Conservation (phyloP, 164 flowering plant genomes). For the Aristolochia californica region DNA sequence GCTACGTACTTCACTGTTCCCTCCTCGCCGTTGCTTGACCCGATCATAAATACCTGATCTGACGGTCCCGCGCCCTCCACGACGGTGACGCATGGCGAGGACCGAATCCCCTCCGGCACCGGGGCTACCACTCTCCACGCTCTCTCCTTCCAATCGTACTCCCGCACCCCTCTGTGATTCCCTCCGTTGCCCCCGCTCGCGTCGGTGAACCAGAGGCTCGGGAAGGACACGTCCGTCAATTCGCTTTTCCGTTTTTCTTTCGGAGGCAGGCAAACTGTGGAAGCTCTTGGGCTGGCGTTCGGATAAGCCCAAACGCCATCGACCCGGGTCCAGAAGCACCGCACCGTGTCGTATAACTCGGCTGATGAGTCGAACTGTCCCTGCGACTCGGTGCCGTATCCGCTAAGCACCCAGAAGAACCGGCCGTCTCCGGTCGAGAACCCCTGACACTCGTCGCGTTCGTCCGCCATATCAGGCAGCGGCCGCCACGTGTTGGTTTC, state of each 20-base stretch:
- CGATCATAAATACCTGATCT: conserved; percentile 7
- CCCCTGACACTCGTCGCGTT: conserved; percentile 26
- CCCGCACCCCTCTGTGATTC: conserved; percentile 4
- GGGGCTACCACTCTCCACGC: conserved; percentile 6
- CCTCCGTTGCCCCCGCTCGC: not conserved
- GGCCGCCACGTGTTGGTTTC: conserved; percentile 13
- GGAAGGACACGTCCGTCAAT: not conserved
- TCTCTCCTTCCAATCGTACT: conserved; percentile 5
- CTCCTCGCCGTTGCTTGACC: not conserved
- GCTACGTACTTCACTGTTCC: conserved; percentile 1
- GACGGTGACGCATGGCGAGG: conserved; percentile 3
- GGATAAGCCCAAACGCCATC: conserved; percentile 11
- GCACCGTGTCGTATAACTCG: conserved; percentile 18
- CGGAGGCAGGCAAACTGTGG: not conserved
- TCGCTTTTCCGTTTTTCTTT: not conserved
- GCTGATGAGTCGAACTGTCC: conserved; percentile 21
- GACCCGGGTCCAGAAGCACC: conserved; percentile 7
- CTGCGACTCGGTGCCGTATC: conserved; percentile 26
- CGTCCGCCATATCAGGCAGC: conserved; percentile 13
- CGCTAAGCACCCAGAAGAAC: conserved; percentile 25
- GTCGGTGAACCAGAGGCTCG: not conserved
- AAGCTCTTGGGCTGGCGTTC: conserved; percentile 7
- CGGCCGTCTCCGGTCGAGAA: conserved; percentile 8
- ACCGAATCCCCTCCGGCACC: conserved; percentile 3
- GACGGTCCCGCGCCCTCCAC: conserved; percentile 1